Percentiles rank a stretch among this genome's conserved stretches.
Evolutionary conservation across 1,139 yeast genomes (phyloP).

Genomic region (Candida pseudoviswanathii): DNA sequence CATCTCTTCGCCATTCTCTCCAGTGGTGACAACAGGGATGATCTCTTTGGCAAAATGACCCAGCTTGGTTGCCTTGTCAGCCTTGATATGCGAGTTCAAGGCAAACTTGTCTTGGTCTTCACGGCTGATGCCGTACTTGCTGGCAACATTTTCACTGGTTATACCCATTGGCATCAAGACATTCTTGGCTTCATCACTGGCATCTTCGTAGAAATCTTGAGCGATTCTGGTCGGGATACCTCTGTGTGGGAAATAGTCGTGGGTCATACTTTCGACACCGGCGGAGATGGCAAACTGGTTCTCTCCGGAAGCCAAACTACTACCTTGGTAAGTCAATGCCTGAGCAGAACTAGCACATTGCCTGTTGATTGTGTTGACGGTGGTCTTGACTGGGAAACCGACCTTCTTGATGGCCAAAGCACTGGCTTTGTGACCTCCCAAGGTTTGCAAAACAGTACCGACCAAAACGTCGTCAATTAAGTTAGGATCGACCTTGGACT

Average conservation of each 20-base stretch:
- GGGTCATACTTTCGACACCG: conserved; percentile 49
- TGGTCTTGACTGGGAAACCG: conserved; percentile 40
- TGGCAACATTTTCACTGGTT: conserved; percentile 32
- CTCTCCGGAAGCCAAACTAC: conserved; percentile 33
- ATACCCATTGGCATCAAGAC: conserved; percentile 69
- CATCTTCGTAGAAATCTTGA: conserved; percentile 20
- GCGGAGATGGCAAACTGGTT: conserved; percentile 40
- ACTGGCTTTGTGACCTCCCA: conserved; percentile 87
- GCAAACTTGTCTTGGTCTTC: conserved; percentile 55
- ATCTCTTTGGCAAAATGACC: conserved; percentile 42
- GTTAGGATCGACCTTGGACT: conserved; percentile 26
- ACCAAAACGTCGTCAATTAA: conserved; percentile 73
- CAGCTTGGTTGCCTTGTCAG: conserved; percentile 33
- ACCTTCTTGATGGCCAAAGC: conserved; percentile 58
- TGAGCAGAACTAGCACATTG: conserved; percentile 47
- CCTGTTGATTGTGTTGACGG: conserved; percentile 41
- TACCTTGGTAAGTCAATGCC: conserved; percentile 38
- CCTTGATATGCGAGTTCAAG: conserved; percentile 35
- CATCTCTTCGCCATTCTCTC: conserved; percentile 17
- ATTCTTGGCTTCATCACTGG: conserved; percentile 26
- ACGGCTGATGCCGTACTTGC: conserved; percentile 60
- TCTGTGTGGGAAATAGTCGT: conserved; percentile 42
- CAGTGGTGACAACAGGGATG: conserved; percentile 34
- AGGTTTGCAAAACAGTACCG: conserved; percentile 81
- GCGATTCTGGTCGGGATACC: conserved; percentile 35